Percentiles rank a stretch among this genome's conserved stretches.
Conservation (phyloP, 345 rosid genomes). For the Gossypium sturtianum region DNA sequence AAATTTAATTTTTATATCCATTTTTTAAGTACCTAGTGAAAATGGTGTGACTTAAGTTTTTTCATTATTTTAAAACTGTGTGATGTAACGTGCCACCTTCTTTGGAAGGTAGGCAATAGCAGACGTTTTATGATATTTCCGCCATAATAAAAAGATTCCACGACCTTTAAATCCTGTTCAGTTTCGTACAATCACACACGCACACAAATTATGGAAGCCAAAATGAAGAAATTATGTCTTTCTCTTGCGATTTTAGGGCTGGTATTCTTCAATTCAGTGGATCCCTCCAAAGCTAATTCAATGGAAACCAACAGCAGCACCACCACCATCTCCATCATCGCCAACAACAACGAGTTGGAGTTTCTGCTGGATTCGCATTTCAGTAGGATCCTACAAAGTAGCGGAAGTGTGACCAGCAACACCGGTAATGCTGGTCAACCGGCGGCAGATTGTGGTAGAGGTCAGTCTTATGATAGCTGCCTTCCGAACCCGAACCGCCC, state of each 20-base stretch:
- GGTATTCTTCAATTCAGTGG: background rate
- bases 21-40: no score
- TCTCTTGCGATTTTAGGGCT: background rate
- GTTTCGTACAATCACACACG: no score
- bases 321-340: background rate
- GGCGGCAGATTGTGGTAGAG: background rate
- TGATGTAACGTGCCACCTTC: no score
- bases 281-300: background rate
- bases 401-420: background rate
- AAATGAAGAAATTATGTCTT: background rate
- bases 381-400: slow-evolving; percentile 1
- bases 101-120: no score
- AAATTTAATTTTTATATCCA: no score
- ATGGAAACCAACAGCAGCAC: background rate
- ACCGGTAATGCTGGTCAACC: background rate
- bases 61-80: no score
- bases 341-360: background rate
- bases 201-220: background rate
- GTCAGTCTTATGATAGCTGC: background rate
- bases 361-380: slow-evolving; percentile 6
- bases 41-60: no score
- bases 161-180: no score
- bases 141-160: no score
- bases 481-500: slow-evolving; percentile 9
- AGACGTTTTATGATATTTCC: no score